phyloP scores from a whole-genome alignment of 805 yeast genomes.

The Metschnikowia bowlesiae region DNA sequence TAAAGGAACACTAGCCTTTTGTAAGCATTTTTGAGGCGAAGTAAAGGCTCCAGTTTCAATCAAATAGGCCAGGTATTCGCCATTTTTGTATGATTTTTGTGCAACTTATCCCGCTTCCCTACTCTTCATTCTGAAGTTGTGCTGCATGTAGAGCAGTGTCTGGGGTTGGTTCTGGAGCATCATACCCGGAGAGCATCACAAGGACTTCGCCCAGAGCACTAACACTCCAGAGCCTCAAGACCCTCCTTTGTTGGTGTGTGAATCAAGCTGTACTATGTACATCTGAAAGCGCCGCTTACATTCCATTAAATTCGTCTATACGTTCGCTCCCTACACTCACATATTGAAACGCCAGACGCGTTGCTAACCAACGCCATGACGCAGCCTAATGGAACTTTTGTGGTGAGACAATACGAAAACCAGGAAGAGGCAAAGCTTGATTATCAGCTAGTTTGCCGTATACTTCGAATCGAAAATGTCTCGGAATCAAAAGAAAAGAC shows the following conservation, averaged over 20 bases:
- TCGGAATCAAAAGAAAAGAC: constrained; percentile 48
- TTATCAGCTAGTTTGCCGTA: constrained; percentile 42
- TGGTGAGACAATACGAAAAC: background rate
- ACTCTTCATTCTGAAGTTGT: no score
- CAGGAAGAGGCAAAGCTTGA: constrained; percentile 8
- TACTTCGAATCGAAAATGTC: constrained; percentile 52
- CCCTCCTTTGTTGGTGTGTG: background rate
- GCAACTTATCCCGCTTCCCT: no score
- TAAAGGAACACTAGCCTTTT: background rate
- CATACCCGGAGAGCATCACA: background rate
- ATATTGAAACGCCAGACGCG: background rate
- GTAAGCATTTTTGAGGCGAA: background rate
- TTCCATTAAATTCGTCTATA: background rate
- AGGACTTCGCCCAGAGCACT: background rate
- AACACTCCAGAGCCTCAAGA: background rate
- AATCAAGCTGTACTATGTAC: background rate
- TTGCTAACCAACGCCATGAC: background rate
- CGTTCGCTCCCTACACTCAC: background rate
- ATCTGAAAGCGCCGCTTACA: background rate
- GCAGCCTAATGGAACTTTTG: constrained; percentile 9
- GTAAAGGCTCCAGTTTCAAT: no score
- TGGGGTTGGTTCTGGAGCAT: no score
- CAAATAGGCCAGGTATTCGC: no score
- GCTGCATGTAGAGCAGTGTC: background rate
- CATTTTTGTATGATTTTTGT: no score